Base-by-base conservation (phyloP, 768 basidiomycete species). In the Cystofilobasidium macerans region DNA sequence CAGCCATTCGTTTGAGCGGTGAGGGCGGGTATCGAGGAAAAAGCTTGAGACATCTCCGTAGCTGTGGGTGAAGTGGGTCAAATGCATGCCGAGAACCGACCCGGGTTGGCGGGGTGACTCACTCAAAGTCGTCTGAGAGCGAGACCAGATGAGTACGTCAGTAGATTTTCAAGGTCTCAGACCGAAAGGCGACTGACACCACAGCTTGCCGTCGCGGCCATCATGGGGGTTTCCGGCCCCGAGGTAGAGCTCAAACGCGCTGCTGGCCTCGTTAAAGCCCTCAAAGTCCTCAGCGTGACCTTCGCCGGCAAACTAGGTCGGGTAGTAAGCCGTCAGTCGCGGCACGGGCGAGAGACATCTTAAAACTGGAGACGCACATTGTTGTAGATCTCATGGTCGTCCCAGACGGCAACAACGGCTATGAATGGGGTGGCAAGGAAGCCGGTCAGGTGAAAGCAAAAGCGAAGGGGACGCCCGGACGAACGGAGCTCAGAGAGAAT, bases 1-100 rank as follows among this genome's bases (percentile, higher is more conserved):
- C n/a, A 64, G 40, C 72, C 74, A 45, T 78, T 80, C 30, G 54
- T 77, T 72, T 5, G 81, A 80, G 26, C 85, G 80, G 71, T 85
- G 81, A 8, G 81, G 78, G 22, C 86, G 79, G 1, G 85, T 86
- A 75, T 88, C 87, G 77, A 85, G 77, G n/a, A 88, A 89, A 74
- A 86, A 88, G 0, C 85, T 84, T 11, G 79, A 78, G 70, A n/a
- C n/a, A n/a, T 89, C 86, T 0, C 83, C 86, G 69, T 85, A 81
- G 32, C 71, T 73, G 60, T n/a, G n/a, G 22, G 13, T 9, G 18
- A 38, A 42, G 78, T 75, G 86, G 86, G 61, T 81, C 80, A 71
- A 80, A 86, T 71, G 84, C 85, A 68, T 82, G 76, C n/a, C n/a
- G 9, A 51, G 48, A 24, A 24, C 9, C 16, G 4, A 24, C 28